Evolutionary conservation across 495 filamentous ascomycete species (phyloP).

Genomic region (Aspergillus heteromorphus): DNA sequence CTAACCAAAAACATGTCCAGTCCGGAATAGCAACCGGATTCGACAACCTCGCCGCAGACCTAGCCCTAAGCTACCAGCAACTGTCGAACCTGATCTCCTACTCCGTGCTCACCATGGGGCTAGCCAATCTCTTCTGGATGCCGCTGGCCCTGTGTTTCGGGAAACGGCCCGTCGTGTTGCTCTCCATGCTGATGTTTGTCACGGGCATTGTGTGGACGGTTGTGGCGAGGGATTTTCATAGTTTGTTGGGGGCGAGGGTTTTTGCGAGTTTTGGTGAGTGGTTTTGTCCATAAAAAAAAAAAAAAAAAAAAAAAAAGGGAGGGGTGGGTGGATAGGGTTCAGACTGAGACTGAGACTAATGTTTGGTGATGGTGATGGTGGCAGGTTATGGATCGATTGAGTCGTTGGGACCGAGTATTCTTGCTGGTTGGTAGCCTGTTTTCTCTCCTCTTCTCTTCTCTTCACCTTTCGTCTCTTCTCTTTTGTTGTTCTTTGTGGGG

Average conservation of each 20-base stretch:
- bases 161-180: slow-evolving; percentile 38
- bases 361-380: not conserved
- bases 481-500: too few relatives aligned
- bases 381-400: slow-evolving; percentile 30
- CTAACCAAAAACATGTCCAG: too few relatives aligned
- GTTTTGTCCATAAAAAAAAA: too few relatives aligned
- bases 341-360: too few relatives aligned
- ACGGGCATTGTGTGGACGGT: slow-evolving; percentile 32
- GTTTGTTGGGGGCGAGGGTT: slow-evolving; percentile 24
- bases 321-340: too few relatives aligned
- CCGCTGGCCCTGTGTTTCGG: slow-evolving; percentile 46
- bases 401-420: slow-evolving; percentile 33
- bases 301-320: too few relatives aligned
- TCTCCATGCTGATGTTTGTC: slow-evolving; percentile 36
- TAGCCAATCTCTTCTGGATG: slow-evolving; percentile 44
- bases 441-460: too few relatives aligned
- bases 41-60: slow-evolving; percentile 24
- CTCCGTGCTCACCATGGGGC: slow-evolving; percentile 32
- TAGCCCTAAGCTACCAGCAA: slow-evolving; percentile 19
- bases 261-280: slow-evolving; percentile 28
- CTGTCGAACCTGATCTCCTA: slow-evolving; percentile 29
- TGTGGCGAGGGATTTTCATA: slow-evolving; percentile 26
- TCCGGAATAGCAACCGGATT: slow-evolving; percentile 33
- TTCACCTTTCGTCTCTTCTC: too few relatives aligned
- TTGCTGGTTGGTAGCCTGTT: slow-evolving; percentile 22